A percentile compares a stretch with the other conserved stretches of the same genome.
These are phyloP conservation scores for Amoebophrya sp. DNA, from an alignment of 169 alveolate species.

Conservation along the genomic window DNA sequence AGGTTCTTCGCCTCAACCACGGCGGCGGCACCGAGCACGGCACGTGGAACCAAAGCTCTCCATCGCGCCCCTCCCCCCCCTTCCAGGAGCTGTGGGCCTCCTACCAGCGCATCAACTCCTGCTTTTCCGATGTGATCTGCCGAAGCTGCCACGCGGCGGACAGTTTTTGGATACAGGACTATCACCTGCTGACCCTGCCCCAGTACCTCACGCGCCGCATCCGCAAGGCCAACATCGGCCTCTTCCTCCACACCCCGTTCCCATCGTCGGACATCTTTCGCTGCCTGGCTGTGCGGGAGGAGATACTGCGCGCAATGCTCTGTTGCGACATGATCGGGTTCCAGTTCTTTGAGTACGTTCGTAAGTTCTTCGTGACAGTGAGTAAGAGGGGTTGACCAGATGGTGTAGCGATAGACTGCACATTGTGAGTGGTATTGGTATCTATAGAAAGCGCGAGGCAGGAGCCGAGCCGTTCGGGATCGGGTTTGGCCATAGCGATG, in stretches of 20 bases:
- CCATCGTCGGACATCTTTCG: slow-evolving; percentile 47
- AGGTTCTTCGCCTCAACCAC: slow-evolving; percentile 18
- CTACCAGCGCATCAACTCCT: slow-evolving; percentile 19
- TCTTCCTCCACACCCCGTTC: slow-evolving; percentile 75
- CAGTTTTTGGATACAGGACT: slow-evolving; percentile 78
- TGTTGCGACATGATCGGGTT: slow-evolving; percentile 79
- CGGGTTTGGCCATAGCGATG: too few species aligned
- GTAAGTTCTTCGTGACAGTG: slow-evolving; percentile 7
- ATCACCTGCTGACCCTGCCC: slow-evolving; percentile 33
- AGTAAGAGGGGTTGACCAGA: too few species aligned
- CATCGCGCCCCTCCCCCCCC: too few species aligned
- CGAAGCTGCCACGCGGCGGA: slow-evolving; percentile 21
- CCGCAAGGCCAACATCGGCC: slow-evolving; percentile 48
- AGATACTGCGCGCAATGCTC: slow-evolving; percentile 60
- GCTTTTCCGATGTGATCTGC: slow-evolving; percentile 12
- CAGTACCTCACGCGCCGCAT: slow-evolving; percentile 19
- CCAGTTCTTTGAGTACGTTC: slow-evolving; percentile 71
- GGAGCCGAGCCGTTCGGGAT: too few species aligned
- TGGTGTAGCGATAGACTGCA: too few species aligned
- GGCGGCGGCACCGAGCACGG: too few species aligned
- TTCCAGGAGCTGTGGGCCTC: slow-evolving; percentile 21
- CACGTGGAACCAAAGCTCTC: too few species aligned
- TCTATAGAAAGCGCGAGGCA: too few species aligned
- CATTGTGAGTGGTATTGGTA: too few species aligned
- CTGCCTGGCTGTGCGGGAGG: slow-evolving; percentile 18